Conservation (phyloP, 2,329 filamentous ascomycete species). For the Pseudocercospora fijiensis region DNA sequence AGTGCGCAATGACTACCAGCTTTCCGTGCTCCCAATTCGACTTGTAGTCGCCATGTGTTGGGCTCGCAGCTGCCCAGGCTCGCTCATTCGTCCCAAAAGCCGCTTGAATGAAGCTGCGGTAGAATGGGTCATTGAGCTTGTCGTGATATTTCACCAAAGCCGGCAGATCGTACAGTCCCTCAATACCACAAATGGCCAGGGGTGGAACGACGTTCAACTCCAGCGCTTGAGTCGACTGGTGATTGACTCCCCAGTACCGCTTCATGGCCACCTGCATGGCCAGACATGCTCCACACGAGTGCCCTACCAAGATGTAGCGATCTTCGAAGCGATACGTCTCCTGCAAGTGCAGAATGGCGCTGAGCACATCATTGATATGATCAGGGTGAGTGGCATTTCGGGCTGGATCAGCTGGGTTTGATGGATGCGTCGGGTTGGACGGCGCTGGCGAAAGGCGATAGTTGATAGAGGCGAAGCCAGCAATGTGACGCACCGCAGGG, state of each 20-base stretch:
- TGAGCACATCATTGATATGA: slow-evolving; percentile 59
- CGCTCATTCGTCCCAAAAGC: slow-evolving; percentile 59
- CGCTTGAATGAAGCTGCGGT: slow-evolving; percentile 57
- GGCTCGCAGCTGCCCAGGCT: slow-evolving; percentile 58
- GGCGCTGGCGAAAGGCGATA: slow-evolving; percentile 61
- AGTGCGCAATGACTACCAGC: slow-evolving; percentile 48
- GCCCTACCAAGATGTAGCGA: slow-evolving; percentile 59
- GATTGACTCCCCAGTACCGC: slow-evolving; percentile 37
- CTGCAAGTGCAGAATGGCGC: slow-evolving; percentile 54
- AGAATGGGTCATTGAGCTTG: slow-evolving; percentile 49
- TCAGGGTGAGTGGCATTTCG: slow-evolving; percentile 58
- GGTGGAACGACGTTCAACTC: slow-evolving; percentile 42
- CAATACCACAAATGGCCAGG: slow-evolving; percentile 58
- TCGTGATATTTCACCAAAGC: slow-evolving; percentile 50
- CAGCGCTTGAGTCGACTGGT: slow-evolving; percentile 30
- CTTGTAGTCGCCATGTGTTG: slow-evolving; percentile 49
- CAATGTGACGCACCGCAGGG: slow-evolving; percentile 43
- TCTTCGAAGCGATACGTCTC: slow-evolving; percentile 46
- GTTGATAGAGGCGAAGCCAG: slow-evolving; percentile 63
- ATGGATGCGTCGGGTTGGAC: slow-evolving; percentile 46
- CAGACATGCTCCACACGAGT: slow-evolving; percentile 64
- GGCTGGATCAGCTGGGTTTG: slow-evolving; percentile 47
- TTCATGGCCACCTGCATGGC: slow-evolving; percentile 60
- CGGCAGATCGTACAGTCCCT: slow-evolving; percentile 66
- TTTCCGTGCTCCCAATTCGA: slow-evolving; percentile 43